These are phyloP conservation scores for Myotisia sp. DNA, from an alignment of 2,329 filamentous ascomycete species.

Conservation along the genomic window DNA sequence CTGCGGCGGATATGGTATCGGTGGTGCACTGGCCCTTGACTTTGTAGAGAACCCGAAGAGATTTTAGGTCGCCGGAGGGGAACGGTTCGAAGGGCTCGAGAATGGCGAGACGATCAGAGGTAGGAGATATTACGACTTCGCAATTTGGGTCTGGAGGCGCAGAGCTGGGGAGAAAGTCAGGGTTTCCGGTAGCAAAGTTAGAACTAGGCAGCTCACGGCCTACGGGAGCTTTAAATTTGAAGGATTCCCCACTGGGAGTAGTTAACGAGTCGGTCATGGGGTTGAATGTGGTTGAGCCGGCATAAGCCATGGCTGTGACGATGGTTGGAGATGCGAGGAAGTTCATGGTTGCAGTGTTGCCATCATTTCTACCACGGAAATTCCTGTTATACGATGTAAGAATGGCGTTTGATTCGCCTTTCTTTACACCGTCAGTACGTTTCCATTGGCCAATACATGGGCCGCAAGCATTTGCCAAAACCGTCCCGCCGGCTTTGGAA, in stretches of 20 bases:
- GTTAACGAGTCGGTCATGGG: constrained; percentile 74
- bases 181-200: constrained; percentile 70
- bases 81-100: constrained; percentile 84
- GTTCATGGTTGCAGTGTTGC: constrained; percentile 95
- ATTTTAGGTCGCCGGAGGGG: constrained; percentile 57
- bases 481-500: constrained; percentile 67
- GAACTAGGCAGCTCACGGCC: constrained; percentile 48
- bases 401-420: constrained; percentile 84
- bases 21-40: constrained; percentile 97
- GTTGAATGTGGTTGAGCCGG: constrained; percentile 88
- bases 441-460: constrained; percentile 94
- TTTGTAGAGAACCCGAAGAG: constrained; percentile 82
- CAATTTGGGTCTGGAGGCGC: constrained; percentile 57
- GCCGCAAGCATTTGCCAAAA: constrained; percentile 89
- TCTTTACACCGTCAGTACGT: constrained; percentile 68
- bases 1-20: constrained; percentile 93
- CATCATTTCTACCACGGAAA: constrained; percentile 92
- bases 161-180: constrained; percentile 57
- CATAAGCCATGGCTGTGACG: constrained; percentile 90
- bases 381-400: constrained; percentile 97
- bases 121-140: constrained; percentile 64
- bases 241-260: constrained; percentile 64
- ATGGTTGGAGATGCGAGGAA: constrained; percentile 94
- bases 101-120: constrained; percentile 77
- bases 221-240: constrained; percentile 67